A percentile compares a stretch with the other conserved stretches of the same genome.
phyloP scores from a whole-genome alignment of 163 green algal genomes.

The Scenedesmus sp. region DNA sequence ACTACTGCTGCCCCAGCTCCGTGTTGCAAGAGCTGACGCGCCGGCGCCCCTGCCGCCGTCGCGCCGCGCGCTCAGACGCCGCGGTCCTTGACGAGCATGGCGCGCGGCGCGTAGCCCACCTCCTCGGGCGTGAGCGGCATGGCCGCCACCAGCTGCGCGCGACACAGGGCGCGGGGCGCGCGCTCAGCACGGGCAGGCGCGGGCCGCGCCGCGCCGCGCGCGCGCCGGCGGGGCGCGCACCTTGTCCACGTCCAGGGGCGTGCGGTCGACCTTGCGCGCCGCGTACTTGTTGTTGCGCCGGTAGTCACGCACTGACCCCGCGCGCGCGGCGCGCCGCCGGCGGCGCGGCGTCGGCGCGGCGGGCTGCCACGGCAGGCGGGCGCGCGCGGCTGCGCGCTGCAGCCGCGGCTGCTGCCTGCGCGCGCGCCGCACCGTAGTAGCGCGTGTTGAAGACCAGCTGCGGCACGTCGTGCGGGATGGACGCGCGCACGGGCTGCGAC shows the following conservation, averaged over 20 bases:
- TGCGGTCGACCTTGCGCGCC: conserved; percentile 51
- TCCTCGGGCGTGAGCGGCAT: conserved; percentile 44
- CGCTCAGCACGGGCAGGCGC: not conserved
- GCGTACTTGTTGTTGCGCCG: conserved; percentile 64
- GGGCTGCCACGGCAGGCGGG: not conserved
- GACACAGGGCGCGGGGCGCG: too few species aligned
- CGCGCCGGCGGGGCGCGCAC: conserved; percentile 19
- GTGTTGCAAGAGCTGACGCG: too few species aligned
- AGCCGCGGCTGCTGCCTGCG: not conserved
- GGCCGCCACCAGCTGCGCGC: conserved; percentile 19
- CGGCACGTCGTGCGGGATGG: conserved; percentile 66
- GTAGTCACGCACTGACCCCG: conserved; percentile 65
- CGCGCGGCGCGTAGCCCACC: conserved; percentile 15
- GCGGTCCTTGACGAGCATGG: conserved; percentile 21
- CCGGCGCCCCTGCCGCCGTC: too few species aligned
- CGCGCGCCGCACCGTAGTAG: conserved; percentile 75
- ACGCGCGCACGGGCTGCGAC: conserved; percentile 66
- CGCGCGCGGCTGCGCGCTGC: not conserved
- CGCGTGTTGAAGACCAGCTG: conserved; percentile 82
- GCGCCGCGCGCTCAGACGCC: conserved; percentile 32
- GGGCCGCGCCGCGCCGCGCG: not conserved
- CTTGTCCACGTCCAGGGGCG: conserved; percentile 58
- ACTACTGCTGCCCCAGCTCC: too few species aligned
- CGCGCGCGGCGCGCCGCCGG: too few species aligned
- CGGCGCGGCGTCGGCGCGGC: not conserved